Base-by-base conservation (phyloP, 1,284 basidiomycete genomes). In the Irpex sp. region DNA sequence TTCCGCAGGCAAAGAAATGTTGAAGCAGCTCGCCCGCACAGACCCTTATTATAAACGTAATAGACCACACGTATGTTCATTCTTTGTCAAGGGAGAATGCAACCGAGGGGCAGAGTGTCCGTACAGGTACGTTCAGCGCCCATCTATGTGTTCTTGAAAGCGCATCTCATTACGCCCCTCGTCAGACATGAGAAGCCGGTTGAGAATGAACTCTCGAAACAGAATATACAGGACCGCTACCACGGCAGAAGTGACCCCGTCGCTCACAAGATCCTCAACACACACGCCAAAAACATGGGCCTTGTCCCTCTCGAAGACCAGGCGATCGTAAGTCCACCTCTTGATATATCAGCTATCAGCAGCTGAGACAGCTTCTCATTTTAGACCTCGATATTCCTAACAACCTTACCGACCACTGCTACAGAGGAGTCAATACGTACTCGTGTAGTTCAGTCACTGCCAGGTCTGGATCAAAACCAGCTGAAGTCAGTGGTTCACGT, bases 31-130 rank as follows among this genome's bases (percentile, higher is more conserved):
- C 15, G 95, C 97, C 11, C 85, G 95, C 67, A 93, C 92, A 36
- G 95, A 98, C 70, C 95, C 97, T 0, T 94, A 95, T 72, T 99
- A 98, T 81, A 98, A 98, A 77, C 88, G 95, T 59, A 98, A 99
- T 77, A 81, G 93, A 61, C 94, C 97, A 56, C 93, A 98, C 68
- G 75, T 97, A 7, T 99, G 97, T 75, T 95, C 94, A 1, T 98
- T 99, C 82, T 99, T 91, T 72, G 90, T 86, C 50, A 98, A 98
- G 77, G 97, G 97, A 0, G 92, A 95, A 63, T 99, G 97, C 74
- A 94, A 84, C 49, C 85, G 97, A 47, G 97, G 97, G 5, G 79
- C 81, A 26, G 94, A 94, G 63, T 99, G 97, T 75, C 97, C 97
- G 0, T 99, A 94, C 78, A 82, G 90, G 82, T 86, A 63, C 60